Evolutionary conservation across 805 yeast genomes (phyloP), one percentile per base, ranked within the genome.

Genomic region (Metschnikowia reukaufii): DNA sequence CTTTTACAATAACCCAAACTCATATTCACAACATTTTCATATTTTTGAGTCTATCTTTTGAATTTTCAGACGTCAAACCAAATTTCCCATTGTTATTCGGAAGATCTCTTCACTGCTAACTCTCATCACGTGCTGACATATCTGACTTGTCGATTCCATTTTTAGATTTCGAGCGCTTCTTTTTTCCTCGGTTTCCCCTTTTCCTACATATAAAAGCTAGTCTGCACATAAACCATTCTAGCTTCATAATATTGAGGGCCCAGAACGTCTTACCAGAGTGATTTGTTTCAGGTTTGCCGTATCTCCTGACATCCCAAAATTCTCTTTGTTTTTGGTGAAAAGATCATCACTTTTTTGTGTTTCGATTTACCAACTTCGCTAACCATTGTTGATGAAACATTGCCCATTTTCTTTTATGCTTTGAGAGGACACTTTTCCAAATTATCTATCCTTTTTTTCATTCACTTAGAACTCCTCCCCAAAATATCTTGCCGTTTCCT

Each of bases 271-370:
- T 44, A 27, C 29, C 39, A 18, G 29, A 30, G 19, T 19, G 21
- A 19, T 18, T 36, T 39, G 48, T 44, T 44, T 39, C 48, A 44
- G 44, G 34, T 39, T 29, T 30, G 20, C 25, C 44, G 39, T 30
- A 33, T 37, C 47, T 25, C 17, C 25, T 25, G 29, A 37, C 38
- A 18, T 23, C 20, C 31, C 27, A 20, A 15, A 16, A 8, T 41
- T 25, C 21, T 34, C 16, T 6, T 39, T 20, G 13, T n/a, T 25
- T 37, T 37, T 23, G 30, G 32, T 6, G 16, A 37, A 37, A 16
- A 8, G 16, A 37, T 9, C 16, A 31, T n/a, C n/a, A n/a, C n/a
- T n/a, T n/a, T n/a, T n/a, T n/a, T n/a, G n/a, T n/a, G n/a, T n/a
- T n/a, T 19, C 21, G 21, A 37, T 15, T 6, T 16, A 13, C 3